Evolutionary conservation across 2,329 filamentous ascomycete species (phyloP).

Genomic region (Pseudocercospora fijiensis): DNA sequence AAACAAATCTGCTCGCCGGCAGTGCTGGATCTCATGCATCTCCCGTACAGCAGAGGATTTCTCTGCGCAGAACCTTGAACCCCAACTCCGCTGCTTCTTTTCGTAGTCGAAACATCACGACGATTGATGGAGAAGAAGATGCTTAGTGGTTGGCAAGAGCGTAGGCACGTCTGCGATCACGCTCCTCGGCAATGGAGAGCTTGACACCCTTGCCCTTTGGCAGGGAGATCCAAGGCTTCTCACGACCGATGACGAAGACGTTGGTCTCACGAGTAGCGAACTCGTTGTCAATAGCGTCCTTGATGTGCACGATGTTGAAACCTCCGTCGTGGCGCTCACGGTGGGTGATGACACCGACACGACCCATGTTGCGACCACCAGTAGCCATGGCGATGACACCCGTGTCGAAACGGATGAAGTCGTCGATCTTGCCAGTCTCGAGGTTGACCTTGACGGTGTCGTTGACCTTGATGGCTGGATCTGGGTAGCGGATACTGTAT

Average conservation of each 20-base stretch:
- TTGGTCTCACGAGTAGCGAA: conserved; percentile 99
- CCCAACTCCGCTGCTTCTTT: conserved; percentile 23
- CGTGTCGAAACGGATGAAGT: conserved; percentile 99
- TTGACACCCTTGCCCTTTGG: conserved; percentile 99
- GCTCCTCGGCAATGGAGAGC: conserved; percentile 98
- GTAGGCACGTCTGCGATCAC: conserved; percentile 88
- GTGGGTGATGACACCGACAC: conserved; percentile 99
- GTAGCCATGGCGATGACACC: conserved; percentile 98
- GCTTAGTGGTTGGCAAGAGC: conserved; percentile 47
- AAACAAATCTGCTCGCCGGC: conserved; percentile 12
- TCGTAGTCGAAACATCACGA: conserved; percentile 8
- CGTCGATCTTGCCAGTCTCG: conserved; percentile 92
- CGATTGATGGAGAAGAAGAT: conserved; percentile 1
- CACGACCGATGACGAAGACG: conserved; percentile 97
- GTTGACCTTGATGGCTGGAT: conserved; percentile 98
- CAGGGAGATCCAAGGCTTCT: conserved; percentile 99
- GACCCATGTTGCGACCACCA: conserved; percentile 99
- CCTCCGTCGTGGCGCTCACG: conserved; percentile 99
- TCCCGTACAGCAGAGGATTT: conserved; percentile 17
- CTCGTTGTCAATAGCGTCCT: conserved; percentile 99
- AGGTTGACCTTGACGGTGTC: conserved; percentile 99
- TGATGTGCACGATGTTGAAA: conserved; percentile 97
- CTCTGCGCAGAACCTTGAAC: conserved; percentile 16
- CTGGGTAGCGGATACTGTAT: conserved; percentile 95
- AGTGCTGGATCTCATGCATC: conserved; percentile 18